Percentiles rank a stretch among this genome's conserved stretches.
Evolutionary conservation across 805 yeast species (phyloP).

Genomic region (Lipomyces mesembrius): DNA sequence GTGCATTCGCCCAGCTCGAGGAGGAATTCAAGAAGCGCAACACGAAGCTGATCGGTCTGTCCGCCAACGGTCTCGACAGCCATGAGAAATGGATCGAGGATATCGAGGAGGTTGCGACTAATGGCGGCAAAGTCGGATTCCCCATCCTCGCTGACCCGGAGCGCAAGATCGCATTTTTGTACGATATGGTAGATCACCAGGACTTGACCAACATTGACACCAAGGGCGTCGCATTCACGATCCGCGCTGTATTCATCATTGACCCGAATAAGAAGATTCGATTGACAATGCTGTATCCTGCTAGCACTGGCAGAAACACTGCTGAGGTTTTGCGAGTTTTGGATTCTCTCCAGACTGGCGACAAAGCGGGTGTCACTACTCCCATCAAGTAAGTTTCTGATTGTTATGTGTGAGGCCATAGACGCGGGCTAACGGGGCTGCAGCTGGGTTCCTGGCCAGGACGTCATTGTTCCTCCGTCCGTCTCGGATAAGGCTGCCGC

Average conservation of each 20-base stretch:
- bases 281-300: conserved; percentile 85
- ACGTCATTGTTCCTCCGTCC: conserved; percentile 88
- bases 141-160: conserved; percentile 90
- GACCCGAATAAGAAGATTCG: conserved; percentile 91
- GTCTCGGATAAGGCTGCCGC: conserved; percentile 78
- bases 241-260: conserved; percentile 89
- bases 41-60: conserved; percentile 86
- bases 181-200: conserved; percentile 87
- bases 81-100: conserved; percentile 90
- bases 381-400: conserved; percentile 61
- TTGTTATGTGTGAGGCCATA: not conserved
- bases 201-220: conserved; percentile 70
- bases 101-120: conserved; percentile 77
- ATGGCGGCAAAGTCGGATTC: conserved; percentile 73
- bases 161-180: conserved; percentile 80
- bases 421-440: not conserved
- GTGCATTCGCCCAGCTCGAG: conserved; percentile 88
- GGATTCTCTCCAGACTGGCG: conserved; percentile 81
- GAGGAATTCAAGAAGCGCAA: conserved; percentile 85
- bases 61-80: conserved; percentile 79
- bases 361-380: conserved; percentile 80
- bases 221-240: conserved; percentile 79
- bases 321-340: conserved; percentile 88
- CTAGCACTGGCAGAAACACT: conserved; percentile 93
- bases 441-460: conserved; percentile 82